Base-by-base conservation (phyloP, 1,284 basidiomycete species). In the Leccinum variabile region DNA sequence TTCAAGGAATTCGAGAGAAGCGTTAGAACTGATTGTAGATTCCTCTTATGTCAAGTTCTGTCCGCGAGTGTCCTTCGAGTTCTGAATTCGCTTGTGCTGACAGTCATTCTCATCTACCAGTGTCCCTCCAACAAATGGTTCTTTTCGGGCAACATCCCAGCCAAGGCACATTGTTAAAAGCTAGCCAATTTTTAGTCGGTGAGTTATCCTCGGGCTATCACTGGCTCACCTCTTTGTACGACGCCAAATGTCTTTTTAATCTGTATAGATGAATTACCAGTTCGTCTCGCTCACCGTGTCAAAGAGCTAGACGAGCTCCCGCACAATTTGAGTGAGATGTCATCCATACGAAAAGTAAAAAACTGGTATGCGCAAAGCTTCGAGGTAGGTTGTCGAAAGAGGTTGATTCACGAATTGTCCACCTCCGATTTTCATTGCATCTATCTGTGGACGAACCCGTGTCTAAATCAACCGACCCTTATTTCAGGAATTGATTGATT, bases 291-390 rank as follows among this genome's bases (percentile, higher is more conserved):
- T 0, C 97, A 99, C 75, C 87, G 97, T 39, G 95, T 97, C 49
- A 96, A 97, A 75, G 97, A 99, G 79, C 86, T 99, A 44, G 95
- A 98, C 71, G 89, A 95, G 69, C 84, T 99, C 5, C 97, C 97
- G 0, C 92, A 98, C 76, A 91, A 94, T 59, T 83, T 99, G 64
- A 90, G 89, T 70, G 86, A 89, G 62, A 98, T 97, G 96, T 89
- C 92, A 0, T 94, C 91, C 55, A 98, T 99, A 68, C 87, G 91
- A 67, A 95, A 93, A 73, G 97, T 99, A 67, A 97, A 97, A 81
- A 90, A 97, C 73, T 99, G 97, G 97, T 99, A 99, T 75, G 97
- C 96, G 0, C 94, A 99, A 80, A 96, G 94, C 16, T 99, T 99
- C 72, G 93, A 98, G 83, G 95, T 95, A 60, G 25, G 71, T 65